Conservation (phyloP, 208 protist species). For the Leishmania major region DNA sequence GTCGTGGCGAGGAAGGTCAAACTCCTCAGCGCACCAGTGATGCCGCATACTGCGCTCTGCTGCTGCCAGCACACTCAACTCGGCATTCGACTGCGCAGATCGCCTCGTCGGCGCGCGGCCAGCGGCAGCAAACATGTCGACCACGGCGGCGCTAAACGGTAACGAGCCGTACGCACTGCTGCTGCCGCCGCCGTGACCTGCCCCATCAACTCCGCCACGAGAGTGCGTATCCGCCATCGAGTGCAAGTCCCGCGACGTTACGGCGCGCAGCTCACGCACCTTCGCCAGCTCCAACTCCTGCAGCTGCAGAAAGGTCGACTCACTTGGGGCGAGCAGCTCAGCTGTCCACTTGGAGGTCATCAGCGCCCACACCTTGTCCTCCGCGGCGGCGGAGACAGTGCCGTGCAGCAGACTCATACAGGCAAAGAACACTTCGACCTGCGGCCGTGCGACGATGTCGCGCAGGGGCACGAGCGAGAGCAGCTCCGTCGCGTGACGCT, state of each 20-base stretch:
- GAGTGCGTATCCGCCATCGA: not conserved
- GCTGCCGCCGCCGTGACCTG: not conserved
- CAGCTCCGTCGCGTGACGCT: constrained; percentile 30
- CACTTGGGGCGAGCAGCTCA: constrained; percentile 47
- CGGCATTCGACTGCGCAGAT: not conserved
- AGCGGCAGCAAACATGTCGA: constrained; percentile 13
- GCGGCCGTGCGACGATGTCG: constrained; percentile 37
- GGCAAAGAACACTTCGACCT: constrained; percentile 38
- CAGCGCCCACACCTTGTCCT: constrained; percentile 45
- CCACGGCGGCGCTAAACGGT: not conserved
- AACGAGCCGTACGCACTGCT: not conserved
- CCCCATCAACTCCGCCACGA: not conserved
- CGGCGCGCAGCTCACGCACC: constrained; percentile 34
- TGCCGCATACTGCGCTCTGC: constrained; percentile 21
- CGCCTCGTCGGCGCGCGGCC: not conserved
- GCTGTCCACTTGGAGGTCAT: constrained; percentile 42
- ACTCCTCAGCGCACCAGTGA: constrained; percentile 14
- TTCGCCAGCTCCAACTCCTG: constrained; percentile 42
- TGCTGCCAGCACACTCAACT: constrained; percentile 15
- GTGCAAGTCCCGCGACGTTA: constrained; percentile 3
- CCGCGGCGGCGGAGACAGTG: constrained; percentile 18
- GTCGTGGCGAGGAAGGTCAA: constrained; percentile 31
- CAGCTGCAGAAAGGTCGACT: constrained; percentile 31
- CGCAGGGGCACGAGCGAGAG: constrained; percentile 41
- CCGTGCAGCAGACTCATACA: constrained; percentile 30